Evolutionary conservation across 1,284 basidiomycete species (phyloP).

Genomic region (Boletus mariae): DNA sequence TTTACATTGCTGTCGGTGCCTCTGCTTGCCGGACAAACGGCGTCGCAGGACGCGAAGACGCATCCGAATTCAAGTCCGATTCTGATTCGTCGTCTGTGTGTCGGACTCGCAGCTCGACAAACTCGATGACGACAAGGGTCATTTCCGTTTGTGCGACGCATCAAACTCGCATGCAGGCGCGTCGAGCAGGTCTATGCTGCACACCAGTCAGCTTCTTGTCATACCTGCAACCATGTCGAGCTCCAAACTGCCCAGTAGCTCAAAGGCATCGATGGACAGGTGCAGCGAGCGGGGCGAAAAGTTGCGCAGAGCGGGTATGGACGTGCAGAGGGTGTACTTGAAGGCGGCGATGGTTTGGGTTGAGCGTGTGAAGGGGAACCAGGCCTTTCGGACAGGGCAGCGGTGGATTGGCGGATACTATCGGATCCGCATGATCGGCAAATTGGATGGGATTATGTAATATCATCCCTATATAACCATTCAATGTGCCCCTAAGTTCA

Average conservation of each 20-base stretch:
- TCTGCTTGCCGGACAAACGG: constrained; percentile 1
- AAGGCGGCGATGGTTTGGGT: background rate
- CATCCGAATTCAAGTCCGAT: constrained; percentile 12
- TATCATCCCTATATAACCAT: too few species aligned
- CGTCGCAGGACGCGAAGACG: background rate
- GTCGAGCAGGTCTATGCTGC: too few species aligned
- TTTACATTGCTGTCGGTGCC: background rate
- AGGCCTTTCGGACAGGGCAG: constrained; percentile 39
- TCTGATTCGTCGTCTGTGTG: constrained; percentile 22
- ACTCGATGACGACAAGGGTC: constrained; percentile 4
- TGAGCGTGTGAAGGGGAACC: constrained; percentile 34
- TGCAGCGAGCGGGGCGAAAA: too few species aligned
- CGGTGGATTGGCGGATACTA: too few species aligned
- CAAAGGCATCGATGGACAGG: too few species aligned
- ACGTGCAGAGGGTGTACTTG: too few species aligned
- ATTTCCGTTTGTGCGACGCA: too few species aligned
- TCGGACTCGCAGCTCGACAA: constrained; percentile 9
- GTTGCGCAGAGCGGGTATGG: too few species aligned
- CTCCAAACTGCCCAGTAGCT: constrained; percentile 39
- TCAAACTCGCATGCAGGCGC: too few species aligned
- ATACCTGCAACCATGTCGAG: constrained; percentile 28
- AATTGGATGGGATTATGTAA: too few species aligned
- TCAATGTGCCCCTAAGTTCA: too few species aligned
- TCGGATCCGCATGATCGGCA: constrained; percentile 18
- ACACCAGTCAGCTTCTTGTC: too few species aligned